phyloP scores from a whole-genome alignment of 1,284 basidiomycete species.

The Microbotryum scabiosae region DNA sequence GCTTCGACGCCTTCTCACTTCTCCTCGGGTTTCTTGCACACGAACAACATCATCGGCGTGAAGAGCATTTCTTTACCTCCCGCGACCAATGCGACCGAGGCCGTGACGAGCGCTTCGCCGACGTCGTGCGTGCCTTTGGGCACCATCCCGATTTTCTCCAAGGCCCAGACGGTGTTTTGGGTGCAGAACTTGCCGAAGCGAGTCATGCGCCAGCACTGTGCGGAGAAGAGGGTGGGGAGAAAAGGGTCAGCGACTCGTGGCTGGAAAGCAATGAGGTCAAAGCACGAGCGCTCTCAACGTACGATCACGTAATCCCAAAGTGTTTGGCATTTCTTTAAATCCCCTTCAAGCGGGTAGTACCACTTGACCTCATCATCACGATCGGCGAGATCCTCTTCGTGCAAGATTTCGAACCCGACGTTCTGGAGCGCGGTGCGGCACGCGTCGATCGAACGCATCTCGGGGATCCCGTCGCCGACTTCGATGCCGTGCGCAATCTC shows the following conservation, averaged over 20 bases:
- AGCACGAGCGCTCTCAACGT: too few relatives aligned
- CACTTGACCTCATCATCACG: slow-evolving; percentile 54
- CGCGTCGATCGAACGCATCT: slow-evolving; percentile 74
- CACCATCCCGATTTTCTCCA: slow-evolving; percentile 71
- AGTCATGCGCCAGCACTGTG: slow-evolving; percentile 64
- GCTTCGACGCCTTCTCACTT: too few relatives aligned
- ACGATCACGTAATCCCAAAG: slow-evolving; percentile 62
- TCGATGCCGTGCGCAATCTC: slow-evolving; percentile 67
- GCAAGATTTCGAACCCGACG: slow-evolving; percentile 81
- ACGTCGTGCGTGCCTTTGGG: slow-evolving; percentile 92
- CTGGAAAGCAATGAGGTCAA: too few relatives aligned
- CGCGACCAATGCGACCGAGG: slow-evolving; percentile 38
- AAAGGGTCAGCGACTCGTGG: slow-evolving; percentile 45
- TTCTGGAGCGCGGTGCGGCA: slow-evolving; percentile 69
- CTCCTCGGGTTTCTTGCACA: slow-evolving; percentile 12
- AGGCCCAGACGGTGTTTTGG: slow-evolving; percentile 65
- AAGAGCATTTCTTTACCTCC: slow-evolving; percentile 12
- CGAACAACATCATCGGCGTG: slow-evolving; percentile 24
- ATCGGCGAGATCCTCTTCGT: slow-evolving; percentile 91
- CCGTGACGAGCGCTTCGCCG: slow-evolving; percentile 78
- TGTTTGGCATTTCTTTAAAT: slow-evolving; percentile 77
- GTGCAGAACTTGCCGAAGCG: slow-evolving; percentile 77
- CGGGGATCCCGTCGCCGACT: slow-evolving; percentile 91
- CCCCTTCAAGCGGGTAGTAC: slow-evolving; percentile 96
- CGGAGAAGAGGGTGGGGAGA: not conserved